phyloP scores from a whole-genome alignment of 164 flowering plant species.

The Vitis rotundifolia region DNA sequence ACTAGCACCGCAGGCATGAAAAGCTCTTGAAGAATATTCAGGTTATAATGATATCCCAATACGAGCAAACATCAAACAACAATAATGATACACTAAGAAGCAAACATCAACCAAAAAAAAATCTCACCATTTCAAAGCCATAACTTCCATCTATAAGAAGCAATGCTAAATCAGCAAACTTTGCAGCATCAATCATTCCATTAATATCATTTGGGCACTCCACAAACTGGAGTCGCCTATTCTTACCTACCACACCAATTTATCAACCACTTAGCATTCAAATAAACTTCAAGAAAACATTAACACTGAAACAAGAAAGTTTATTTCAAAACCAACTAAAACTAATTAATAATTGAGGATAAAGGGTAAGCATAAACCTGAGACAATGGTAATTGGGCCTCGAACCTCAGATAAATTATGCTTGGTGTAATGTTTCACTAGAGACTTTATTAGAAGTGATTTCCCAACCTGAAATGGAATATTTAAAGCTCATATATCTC shows the following conservation, averaged over 20 bases:
- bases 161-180: slow-evolving; percentile 84
- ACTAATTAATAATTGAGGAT: neutral
- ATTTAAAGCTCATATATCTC: too few species aligned
- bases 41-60: too few species aligned
- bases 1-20: neutral
- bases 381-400: slow-evolving; percentile 91
- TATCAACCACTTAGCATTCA: slow-evolving; percentile 1
- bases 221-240: slow-evolving; percentile 86
- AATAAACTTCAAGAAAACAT: neutral
- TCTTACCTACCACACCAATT: slow-evolving; percentile 56
- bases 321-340: neutral
- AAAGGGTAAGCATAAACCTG: slow-evolving; percentile 48
- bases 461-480: slow-evolving; percentile 74
- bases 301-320: neutral
- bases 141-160: slow-evolving; percentile 94
- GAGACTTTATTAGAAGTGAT: slow-evolving; percentile 79
- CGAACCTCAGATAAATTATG: slow-evolving; percentile 84
- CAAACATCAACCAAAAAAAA: neutral
- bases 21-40: too few species aligned
- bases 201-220: slow-evolving; percentile 98
- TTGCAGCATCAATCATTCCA: slow-evolving; percentile 97
- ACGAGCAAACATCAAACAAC: too few species aligned
- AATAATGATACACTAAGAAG: neutral
- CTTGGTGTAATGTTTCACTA: slow-evolving; percentile 88
- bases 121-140: slow-evolving; percentile 96